phyloP scores from a whole-genome alignment of 208 protist genomes.

The Leishmania major region DNA sequence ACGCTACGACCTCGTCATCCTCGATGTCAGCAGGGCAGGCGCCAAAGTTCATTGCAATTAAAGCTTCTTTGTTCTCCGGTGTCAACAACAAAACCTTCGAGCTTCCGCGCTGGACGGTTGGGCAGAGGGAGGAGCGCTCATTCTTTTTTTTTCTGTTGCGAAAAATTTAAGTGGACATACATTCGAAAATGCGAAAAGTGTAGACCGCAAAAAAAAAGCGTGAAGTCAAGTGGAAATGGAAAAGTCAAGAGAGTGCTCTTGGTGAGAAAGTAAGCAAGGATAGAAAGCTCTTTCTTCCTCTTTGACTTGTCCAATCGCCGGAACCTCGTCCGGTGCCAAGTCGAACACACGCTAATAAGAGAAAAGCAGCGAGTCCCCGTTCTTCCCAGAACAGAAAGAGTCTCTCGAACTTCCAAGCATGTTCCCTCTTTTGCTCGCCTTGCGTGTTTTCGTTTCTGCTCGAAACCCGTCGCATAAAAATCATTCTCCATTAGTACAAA shows the following conservation, averaged over 20 bases:
- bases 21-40: constrained; percentile 21
- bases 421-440: no score
- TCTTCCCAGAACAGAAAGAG: background rate
- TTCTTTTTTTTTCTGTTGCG: background rate
- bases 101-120: background rate
- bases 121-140: background rate
- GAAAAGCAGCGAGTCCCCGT: background rate
- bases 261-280: background rate
- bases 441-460: background rate
- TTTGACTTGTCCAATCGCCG: no score
- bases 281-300: background rate
- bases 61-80: background rate
- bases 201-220: background rate
- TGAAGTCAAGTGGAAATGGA: background rate
- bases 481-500: background rate
- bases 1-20: constrained; percentile 80
- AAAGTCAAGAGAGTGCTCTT: background rate
- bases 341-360: background rate
- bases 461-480: background rate
- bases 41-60: constrained; percentile 28
- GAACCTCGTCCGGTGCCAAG: background rate
- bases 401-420: background rate
- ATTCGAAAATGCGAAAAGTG: no score
- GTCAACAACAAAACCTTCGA: background rate
- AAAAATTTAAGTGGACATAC: background rate